phyloP scores from a whole-genome alignment of 2,329 filamentous ascomycete species.

The Botrytis byssoidea region DNA sequence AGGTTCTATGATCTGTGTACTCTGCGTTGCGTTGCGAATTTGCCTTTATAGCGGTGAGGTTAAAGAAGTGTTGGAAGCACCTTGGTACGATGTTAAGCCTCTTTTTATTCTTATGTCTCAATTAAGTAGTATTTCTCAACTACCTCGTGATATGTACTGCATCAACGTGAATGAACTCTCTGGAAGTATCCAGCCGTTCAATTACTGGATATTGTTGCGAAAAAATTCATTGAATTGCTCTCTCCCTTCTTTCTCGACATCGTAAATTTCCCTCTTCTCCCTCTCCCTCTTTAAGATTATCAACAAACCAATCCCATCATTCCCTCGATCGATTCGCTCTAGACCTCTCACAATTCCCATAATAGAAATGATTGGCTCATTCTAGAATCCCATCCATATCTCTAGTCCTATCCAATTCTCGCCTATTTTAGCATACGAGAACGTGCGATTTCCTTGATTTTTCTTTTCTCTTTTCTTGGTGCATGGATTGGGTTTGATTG shows the following conservation, averaged over 20 bases:
- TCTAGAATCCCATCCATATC: constrained; percentile 2
- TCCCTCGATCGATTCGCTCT: background rate
- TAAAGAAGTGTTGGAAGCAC: background rate
- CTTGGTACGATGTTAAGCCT: background rate
- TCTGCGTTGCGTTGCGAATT: background rate
- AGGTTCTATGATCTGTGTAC: background rate
- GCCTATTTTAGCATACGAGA: background rate
- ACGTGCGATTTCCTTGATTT: background rate
- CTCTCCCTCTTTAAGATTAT: background rate
- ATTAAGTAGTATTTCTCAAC: background rate
- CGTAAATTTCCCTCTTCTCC: background rate
- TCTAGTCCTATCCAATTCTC: background rate
- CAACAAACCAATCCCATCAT: background rate
- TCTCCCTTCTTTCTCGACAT: background rate
- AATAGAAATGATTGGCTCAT: background rate
- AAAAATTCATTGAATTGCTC: background rate
- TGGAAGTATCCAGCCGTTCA: background rate
- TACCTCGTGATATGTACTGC: background rate
- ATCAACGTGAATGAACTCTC: background rate
- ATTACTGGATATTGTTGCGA: background rate
- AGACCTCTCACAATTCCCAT: background rate
- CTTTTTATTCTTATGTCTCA: background rate
- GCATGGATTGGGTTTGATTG: background rate
- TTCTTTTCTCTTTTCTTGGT: background rate
- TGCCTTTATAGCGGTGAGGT: background rate